Conservation (phyloP, 345 rosid genomes). For the Citrus cavaleriei region DNA sequence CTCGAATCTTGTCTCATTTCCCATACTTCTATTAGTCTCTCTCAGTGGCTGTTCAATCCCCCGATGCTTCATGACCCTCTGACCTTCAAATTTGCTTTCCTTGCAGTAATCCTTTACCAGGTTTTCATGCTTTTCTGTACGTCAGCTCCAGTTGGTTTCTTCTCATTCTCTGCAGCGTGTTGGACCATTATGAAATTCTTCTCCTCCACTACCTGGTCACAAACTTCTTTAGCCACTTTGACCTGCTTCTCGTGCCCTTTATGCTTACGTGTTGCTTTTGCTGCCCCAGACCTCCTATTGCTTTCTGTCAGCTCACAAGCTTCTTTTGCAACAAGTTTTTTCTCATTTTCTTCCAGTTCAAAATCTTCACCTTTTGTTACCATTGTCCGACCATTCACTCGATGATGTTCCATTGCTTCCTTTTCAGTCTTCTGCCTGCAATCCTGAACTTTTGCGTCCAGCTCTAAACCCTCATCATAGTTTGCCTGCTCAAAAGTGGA, state of each 20-base stretch:
- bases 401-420: constrained; percentile 31
- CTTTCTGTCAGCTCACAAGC: constrained; percentile 15
- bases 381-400: constrained; percentile 25
- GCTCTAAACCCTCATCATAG: constrained; percentile 27
- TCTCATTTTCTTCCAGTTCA: constrained; percentile 28
- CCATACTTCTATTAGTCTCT: constrained; percentile 28
- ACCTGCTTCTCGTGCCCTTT: constrained; percentile 30
- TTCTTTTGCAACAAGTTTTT: constrained; percentile 24
- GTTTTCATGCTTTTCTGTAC: constrained; percentile 32
- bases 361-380: constrained; percentile 35
- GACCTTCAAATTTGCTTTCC: constrained; percentile 24
- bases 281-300: constrained; percentile 26
- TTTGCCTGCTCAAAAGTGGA: constrained; percentile 39
- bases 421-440: constrained; percentile 34
- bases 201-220: constrained; percentile 32
- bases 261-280: constrained; percentile 32
- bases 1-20: constrained; percentile 25
- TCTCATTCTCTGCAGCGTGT: constrained; percentile 32
- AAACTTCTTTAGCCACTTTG: constrained; percentile 33
- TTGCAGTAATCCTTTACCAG: constrained; percentile 26
- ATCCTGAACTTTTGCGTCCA: constrained; percentile 27
- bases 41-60: constrained; percentile 26
- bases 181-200: constrained; percentile 27
- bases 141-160: constrained; percentile 29
- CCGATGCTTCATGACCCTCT: constrained; percentile 26